Evolutionary conservation across 1,284 basidiomycete genomes (phyloP).

Genomic region (Prillingera fragicola): DNA sequence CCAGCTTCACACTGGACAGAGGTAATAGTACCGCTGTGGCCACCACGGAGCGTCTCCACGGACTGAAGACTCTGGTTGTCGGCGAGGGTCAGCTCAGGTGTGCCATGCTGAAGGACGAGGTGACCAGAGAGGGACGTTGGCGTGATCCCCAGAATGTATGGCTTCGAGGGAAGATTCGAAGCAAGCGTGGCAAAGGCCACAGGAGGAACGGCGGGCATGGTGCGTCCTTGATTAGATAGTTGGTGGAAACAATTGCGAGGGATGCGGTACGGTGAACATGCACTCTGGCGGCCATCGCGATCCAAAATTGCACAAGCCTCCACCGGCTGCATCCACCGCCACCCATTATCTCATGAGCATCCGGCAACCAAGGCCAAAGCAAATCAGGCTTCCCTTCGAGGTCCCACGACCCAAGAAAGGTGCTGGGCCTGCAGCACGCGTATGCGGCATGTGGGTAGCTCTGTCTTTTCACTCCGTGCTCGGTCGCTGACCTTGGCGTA

Average conservation of each 20-base stretch:
- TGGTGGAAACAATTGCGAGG: neutral
- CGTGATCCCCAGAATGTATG: constrained; percentile 44
- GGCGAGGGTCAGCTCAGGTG: constrained; percentile 35
- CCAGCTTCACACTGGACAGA: constrained; percentile 25
- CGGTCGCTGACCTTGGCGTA: constrained; percentile 8
- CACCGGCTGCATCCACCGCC: constrained; percentile 12
- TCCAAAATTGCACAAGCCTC: constrained; percentile 2
- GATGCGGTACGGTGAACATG: neutral
- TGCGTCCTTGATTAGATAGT: neutral
- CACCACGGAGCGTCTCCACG: constrained; percentile 34
- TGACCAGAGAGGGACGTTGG: constrained; percentile 37
- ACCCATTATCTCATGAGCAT: constrained; percentile 33
- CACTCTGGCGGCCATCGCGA: neutral
- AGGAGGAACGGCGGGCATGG: constrained; percentile 38
- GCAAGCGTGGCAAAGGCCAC: constrained; percentile 39
- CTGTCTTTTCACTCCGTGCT: neutral
- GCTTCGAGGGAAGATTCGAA: constrained; percentile 24
- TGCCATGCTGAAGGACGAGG: constrained; percentile 43
- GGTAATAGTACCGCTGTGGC: constrained; percentile 34
- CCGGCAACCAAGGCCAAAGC: constrained; percentile 40
- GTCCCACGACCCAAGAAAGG: constrained; percentile 36
- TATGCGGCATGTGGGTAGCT: constrained; percentile 40
- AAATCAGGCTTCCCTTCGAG: constrained; percentile 41
- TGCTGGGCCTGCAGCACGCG: constrained; percentile 13
- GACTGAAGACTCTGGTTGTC: constrained; percentile 42